Conservation (phyloP, 805 yeast species). For the Metschnikowia similis region DNA sequence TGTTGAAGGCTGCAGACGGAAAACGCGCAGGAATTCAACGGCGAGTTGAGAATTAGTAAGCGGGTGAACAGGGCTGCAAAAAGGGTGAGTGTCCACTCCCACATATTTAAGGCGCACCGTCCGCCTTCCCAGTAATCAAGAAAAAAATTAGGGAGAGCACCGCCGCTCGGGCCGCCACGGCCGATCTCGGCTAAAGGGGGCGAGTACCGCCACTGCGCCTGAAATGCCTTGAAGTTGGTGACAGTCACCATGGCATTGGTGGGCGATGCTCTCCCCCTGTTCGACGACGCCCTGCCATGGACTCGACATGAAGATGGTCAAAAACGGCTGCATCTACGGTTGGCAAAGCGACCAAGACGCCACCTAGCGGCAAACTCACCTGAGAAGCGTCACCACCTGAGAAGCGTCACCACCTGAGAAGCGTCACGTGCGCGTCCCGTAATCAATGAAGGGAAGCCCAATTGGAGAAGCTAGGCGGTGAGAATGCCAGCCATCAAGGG, state of each 20-base stretch:
- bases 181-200: background rate
- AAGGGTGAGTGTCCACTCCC: no score
- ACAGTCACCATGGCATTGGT: background rate
- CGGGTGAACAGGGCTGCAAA: no score
- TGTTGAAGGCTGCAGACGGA: no score
- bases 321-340: background rate
- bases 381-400: no score
- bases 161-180: background rate
- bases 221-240: constrained; percentile 2
- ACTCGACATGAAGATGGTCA: background rate
- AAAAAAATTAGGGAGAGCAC: no score
- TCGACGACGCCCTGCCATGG: background rate
- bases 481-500: constrained; percentile 28
- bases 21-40: no score
- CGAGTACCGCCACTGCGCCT: background rate
- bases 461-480: constrained; percentile 19
- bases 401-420: constrained; percentile 22
- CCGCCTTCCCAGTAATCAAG: no score
- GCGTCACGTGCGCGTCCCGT: constrained; percentile 18
- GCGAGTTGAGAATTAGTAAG: no score
- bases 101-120: no score
- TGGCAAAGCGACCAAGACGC: constrained; percentile 29
- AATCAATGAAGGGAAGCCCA: constrained; percentile 20
- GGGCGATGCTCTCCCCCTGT: background rate
- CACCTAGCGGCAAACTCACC: constrained; percentile 23